Percentiles rank a stretch among this genome's conserved stretches.
Evolutionary conservation across 768 basidiomycete genomes (phyloP).

Genomic region (Xerocomellus intermedius): DNA sequence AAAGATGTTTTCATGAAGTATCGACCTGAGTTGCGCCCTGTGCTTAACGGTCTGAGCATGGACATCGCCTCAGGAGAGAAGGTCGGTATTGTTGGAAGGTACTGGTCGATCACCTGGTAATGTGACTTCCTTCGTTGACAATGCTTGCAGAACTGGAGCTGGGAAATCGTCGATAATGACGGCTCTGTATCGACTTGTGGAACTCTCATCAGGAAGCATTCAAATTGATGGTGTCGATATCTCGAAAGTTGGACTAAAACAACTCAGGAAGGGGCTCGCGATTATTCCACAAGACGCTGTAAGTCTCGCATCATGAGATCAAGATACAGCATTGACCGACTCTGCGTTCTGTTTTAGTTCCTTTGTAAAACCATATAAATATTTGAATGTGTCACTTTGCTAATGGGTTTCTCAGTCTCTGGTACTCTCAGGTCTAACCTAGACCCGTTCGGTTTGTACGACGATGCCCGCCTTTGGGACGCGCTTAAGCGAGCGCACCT

Average conservation of each 20-base stretch:
- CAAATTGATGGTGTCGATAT: slow-evolving; percentile 82
- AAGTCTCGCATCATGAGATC: neutral
- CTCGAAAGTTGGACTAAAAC: slow-evolving; percentile 72
- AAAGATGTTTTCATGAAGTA: slow-evolving; percentile 77
- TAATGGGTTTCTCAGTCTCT: slow-evolving; percentile 46
- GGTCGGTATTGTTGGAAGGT: slow-evolving; percentile 84
- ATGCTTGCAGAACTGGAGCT: slow-evolving; percentile 62
- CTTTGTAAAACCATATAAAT: slow-evolving; percentile 30
- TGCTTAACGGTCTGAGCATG: slow-evolving; percentile 81
- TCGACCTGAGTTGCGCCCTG: slow-evolving; percentile 82
- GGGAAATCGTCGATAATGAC: slow-evolving; percentile 92
- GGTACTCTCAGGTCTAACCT: slow-evolving; percentile 85
- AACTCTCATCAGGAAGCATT: slow-evolving; percentile 73
- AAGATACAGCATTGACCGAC: neutral
- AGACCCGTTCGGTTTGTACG: slow-evolving; percentile 82
- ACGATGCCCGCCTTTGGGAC: slow-evolving; percentile 84
- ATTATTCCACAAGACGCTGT: slow-evolving; percentile 80
- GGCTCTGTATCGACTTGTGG: slow-evolving; percentile 82
- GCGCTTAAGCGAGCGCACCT: slow-evolving; percentile 84
- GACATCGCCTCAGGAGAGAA: slow-evolving; percentile 75
- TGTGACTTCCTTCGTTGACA: neutral
- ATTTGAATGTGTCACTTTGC: slow-evolving; percentile 4
- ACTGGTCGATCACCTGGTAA: slow-evolving; percentile 14
- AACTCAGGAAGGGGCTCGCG: slow-evolving; percentile 63
- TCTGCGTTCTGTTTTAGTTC: slow-evolving; percentile 30